These are phyloP conservation scores for Rhododendron ovatum DNA, from an alignment of 148 eudicot genomes.

Conservation along the genomic window DNA sequence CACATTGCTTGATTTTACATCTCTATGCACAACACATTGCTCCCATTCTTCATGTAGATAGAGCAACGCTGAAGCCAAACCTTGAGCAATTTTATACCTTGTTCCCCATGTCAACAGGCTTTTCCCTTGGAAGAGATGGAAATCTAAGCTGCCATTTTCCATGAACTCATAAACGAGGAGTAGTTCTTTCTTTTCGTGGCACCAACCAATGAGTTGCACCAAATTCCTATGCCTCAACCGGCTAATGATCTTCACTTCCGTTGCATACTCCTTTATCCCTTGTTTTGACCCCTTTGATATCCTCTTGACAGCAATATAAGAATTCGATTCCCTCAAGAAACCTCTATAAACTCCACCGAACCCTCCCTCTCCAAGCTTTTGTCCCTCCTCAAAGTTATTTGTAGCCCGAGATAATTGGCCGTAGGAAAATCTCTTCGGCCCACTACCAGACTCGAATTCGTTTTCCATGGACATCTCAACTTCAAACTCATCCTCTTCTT, in stretches of 20 bases:
- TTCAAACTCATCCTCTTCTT: neutral
- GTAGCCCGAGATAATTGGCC: neutral
- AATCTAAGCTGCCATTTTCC: conserved; percentile 26
- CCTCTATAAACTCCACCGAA: neutral
- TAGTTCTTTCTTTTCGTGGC: conserved; percentile 24
- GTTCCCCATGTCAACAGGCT: conserved; percentile 19
- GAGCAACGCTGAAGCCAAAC: conserved; percentile 26
- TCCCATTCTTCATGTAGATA: conserved; percentile 34
- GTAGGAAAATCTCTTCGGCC: conserved; percentile 30
- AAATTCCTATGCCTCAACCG: conserved; percentile 37
- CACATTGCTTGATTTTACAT: conserved; percentile 24
- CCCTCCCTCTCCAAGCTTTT: neutral
- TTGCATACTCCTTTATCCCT: conserved; percentile 30
- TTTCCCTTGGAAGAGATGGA: conserved; percentile 16
- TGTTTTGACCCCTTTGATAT: conserved; percentile 30
- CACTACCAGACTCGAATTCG: conserved; percentile 20
- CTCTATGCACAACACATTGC: conserved; percentile 29
- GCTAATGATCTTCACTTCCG: conserved; percentile 40
- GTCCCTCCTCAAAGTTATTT: neutral
- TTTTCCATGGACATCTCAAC: neutral
- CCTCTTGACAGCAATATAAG: conserved; percentile 31
- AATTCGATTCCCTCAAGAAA: neutral
- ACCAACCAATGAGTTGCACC: conserved; percentile 34
- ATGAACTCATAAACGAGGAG: conserved; percentile 27
- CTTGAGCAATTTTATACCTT: conserved; percentile 22